A percentile compares a stretch with the other conserved stretches of the same genome.
These are phyloP conservation scores for Lichenothelia convexa DNA, from an alignment of 495 filamentous ascomycete genomes.

Conservation along the genomic window DNA sequence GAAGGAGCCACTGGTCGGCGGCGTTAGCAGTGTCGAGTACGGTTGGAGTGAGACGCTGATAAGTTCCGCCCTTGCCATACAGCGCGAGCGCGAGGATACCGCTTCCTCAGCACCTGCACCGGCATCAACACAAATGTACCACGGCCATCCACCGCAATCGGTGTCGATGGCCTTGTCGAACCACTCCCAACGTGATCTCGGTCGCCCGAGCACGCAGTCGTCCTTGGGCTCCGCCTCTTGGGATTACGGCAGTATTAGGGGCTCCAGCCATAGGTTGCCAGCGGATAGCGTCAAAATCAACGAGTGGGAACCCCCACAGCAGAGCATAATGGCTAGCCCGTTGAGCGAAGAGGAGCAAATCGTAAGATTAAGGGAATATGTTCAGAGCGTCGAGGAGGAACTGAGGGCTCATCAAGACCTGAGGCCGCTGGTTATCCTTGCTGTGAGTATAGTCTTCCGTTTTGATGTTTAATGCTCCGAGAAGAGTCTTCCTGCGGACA, in stretches of 20 bases:
- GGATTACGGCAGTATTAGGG: constrained; percentile 27
- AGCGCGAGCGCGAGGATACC: constrained; percentile 4
- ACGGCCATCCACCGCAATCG: constrained; percentile 2
- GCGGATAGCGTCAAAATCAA: constrained; percentile 72
- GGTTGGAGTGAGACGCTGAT: constrained; percentile 88
- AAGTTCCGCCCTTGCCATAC: constrained; percentile 43
- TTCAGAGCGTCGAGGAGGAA: constrained; percentile 71
- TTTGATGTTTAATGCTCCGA: no score
- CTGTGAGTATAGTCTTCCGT: constrained; percentile 29
- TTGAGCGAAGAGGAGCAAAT: constrained; percentile 68
- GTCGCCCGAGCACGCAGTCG: no score
- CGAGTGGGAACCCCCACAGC: constrained; percentile 86
- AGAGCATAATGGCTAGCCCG: constrained; percentile 69
- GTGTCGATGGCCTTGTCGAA: no score
- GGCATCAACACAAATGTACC: constrained; percentile 2
- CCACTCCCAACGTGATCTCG: no score
- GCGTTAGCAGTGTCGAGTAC: constrained; percentile 92
- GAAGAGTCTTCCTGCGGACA: no score
- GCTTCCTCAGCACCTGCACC: background rate
- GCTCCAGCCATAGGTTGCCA: constrained; percentile 60
- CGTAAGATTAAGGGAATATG: constrained; percentile 53
- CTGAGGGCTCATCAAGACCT: constrained; percentile 74
- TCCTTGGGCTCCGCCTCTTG: no score
- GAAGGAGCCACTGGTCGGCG: constrained; percentile 79
- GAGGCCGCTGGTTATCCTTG: constrained; percentile 63